Evolutionary conservation across 1,139 yeast species (phyloP), one percentile per base, ranked within the genome.

Genomic region (Zygosaccharomyces pseudobailii): DNA sequence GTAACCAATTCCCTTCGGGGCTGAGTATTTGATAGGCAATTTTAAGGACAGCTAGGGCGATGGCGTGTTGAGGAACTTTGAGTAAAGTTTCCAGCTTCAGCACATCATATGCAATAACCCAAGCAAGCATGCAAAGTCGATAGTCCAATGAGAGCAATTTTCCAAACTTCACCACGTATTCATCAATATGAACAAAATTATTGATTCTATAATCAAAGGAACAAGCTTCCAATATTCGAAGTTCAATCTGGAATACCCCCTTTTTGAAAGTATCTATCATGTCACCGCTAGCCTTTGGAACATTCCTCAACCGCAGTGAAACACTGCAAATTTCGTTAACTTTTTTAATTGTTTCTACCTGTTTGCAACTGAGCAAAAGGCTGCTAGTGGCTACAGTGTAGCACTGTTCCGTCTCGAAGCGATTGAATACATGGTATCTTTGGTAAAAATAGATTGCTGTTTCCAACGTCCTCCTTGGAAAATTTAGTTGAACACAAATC

Each of bases 331-430:
- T 61, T 45, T 87, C 92, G 50, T 80, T 73, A 17, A 85, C 68
- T 58, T 87, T 85, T 66, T 90, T 90, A 35, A 90, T 83, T 36
- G 95, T 89, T 62, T 90, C 97, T 61, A 88, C 96, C 57, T 83
- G 81, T 65, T 92, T 90, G 38, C 85, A 74, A 3, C 97, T 87
- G 31, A 89, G 74, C 51, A 88, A 79, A n/a, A 92, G 62, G 50
- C 94, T 79, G 5, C 95, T 78, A 4, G 85, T 68, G 0, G 87
- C 89, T 21, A 85, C 78, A 37, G 83, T 83, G 57, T 70, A 62
- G 45, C 71, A 67, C 20, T 63, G 46, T 23, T 60, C 66, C 1
- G 69, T 67, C 49, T 78, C 81, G 57, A 82, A 83, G 53, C 68
- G 68, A 61, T 83, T 82, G 65, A 81, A 80, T 21, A 87, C 70